Evolutionary conservation across 2,329 filamentous ascomycete genomes (phyloP).

Genomic region (Xylariales sp.): DNA sequence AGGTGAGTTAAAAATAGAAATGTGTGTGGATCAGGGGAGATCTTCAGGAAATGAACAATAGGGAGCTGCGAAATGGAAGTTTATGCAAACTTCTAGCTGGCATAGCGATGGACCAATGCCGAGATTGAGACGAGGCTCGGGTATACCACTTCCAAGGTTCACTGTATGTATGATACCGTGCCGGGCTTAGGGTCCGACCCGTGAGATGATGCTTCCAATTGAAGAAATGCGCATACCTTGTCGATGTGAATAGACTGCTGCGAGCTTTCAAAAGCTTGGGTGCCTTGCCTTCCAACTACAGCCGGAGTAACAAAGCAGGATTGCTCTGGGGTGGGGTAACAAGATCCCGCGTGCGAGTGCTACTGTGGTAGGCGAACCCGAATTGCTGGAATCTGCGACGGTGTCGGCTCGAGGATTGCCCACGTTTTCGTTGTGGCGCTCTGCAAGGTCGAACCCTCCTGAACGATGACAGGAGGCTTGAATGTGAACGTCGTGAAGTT

Average conservation of each 20-base stretch:
- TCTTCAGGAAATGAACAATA: constrained; percentile 4
- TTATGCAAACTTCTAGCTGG: constrained; percentile 4
- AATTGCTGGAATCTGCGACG: too few relatives aligned
- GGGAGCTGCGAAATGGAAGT: not conserved
- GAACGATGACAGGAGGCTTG: not conserved
- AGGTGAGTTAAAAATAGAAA: constrained; percentile 7
- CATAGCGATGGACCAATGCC: constrained; percentile 1
- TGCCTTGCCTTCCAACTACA: not conserved
- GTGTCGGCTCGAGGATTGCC: not conserved
- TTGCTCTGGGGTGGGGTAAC: not conserved
- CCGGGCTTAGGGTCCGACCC: not conserved
- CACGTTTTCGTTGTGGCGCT: constrained; percentile 1
- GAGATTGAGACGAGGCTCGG: not conserved
- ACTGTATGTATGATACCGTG: not conserved
- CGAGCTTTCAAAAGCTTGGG: not conserved
- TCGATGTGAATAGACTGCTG: not conserved
- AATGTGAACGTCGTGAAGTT: too few relatives aligned
- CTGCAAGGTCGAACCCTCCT: not conserved
- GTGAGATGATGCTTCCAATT: not conserved
- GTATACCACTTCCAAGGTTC: not conserved
- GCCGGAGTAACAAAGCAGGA: not conserved
- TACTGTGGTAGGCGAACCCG: not conserved
- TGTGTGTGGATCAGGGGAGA: constrained; percentile 1
- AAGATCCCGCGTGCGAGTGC: constrained; percentile 1
- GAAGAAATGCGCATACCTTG: not conserved